Evolutionary conservation across 805 yeast species (phyloP).

Genomic region (Ogataea pilisensis): DNA sequence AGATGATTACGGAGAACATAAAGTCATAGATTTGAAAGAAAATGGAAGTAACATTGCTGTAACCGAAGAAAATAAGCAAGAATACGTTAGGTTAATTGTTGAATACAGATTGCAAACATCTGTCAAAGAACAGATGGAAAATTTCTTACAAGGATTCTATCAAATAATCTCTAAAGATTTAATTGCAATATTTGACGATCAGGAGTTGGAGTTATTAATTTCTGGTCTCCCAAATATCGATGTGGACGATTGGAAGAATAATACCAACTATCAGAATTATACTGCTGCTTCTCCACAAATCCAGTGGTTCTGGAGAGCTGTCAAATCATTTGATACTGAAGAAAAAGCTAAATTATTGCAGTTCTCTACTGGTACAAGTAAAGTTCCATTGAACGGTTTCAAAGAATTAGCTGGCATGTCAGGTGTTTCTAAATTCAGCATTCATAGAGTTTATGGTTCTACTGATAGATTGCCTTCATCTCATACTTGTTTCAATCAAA

Average conservation of each 20-base stretch:
- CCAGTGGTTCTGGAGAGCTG: slow-evolving; percentile 98
- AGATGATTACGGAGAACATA: slow-evolving; percentile 90
- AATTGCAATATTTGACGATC: slow-evolving; percentile 87
- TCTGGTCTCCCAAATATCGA: slow-evolving; percentile 96
- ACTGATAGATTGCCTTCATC: slow-evolving; percentile 88
- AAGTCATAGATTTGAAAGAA: slow-evolving; percentile 75
- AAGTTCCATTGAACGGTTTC: slow-evolving; percentile 93
- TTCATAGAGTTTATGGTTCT: slow-evolving; percentile 84
- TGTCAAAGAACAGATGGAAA: slow-evolving; percentile 82
- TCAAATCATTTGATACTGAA: slow-evolving; percentile 86
- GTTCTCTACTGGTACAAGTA: slow-evolving; percentile 95
- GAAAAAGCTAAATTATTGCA: slow-evolving; percentile 92
- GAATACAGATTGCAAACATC: slow-evolving; percentile 82
- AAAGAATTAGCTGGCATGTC: slow-evolving; percentile 83
- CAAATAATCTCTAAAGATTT: slow-evolving; percentile 83
- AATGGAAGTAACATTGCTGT: slow-evolving; percentile 82
- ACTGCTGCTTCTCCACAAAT: slow-evolving; percentile 79
- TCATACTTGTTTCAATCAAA: slow-evolving; percentile 92
- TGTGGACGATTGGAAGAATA: slow-evolving; percentile 92
- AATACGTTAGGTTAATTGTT: slow-evolving; percentile 80
- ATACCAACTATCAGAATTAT: slow-evolving; percentile 78
- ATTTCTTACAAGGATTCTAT: slow-evolving; percentile 81
- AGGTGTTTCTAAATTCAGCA: slow-evolving; percentile 81
- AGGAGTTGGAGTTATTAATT: slow-evolving; percentile 86
- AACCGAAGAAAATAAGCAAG: slow-evolving; percentile 85